Evolutionary conservation across 257 asterid species (phyloP).

Genomic region (Marsdenia floribunda): DNA sequence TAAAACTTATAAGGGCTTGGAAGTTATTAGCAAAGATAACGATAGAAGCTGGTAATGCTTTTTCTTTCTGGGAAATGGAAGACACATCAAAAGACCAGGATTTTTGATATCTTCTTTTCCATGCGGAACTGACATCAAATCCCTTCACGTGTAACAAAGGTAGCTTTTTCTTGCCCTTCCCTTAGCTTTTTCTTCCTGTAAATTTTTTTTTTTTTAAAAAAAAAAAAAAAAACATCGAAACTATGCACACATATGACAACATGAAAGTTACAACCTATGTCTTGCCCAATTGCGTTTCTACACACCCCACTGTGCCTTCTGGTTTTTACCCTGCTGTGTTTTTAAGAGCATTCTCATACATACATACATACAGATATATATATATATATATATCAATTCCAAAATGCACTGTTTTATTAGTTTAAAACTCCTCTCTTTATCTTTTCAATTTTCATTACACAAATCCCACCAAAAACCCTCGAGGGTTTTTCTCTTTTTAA

Average conservation of each 20-base stretch:
- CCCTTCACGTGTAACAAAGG: constrained; percentile 40
- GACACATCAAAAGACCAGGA: neutral
- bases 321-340: neutral
- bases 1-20: neutral
- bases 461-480: neutral
- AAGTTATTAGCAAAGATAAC: neutral
- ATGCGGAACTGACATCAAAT: constrained; percentile 28
- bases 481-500: neutral
- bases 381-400: neutral
- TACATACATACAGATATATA: too few relatives aligned
- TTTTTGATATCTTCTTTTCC: constrained; percentile 9
- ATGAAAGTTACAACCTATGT: constrained; percentile 65
- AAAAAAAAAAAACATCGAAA: constrained; percentile 31
- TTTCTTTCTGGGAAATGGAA: constrained; percentile 20
- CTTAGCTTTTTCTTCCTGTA: neutral
- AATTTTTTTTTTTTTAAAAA: too few relatives aligned
- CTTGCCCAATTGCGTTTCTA: constrained; percentile 36
- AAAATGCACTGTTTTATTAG: constrained; percentile 8
- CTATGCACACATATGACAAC: constrained; percentile 45
- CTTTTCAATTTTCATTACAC: too few relatives aligned
- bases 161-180: constrained; percentile 2
- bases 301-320: neutral
- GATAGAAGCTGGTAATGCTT: neutral
- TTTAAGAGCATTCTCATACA: neutral
- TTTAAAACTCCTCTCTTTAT: neutral